These are phyloP conservation scores for Mortierella sp. DNA, from an alignment of 371 early-diverging fungal species.

Conservation along the genomic window DNA sequence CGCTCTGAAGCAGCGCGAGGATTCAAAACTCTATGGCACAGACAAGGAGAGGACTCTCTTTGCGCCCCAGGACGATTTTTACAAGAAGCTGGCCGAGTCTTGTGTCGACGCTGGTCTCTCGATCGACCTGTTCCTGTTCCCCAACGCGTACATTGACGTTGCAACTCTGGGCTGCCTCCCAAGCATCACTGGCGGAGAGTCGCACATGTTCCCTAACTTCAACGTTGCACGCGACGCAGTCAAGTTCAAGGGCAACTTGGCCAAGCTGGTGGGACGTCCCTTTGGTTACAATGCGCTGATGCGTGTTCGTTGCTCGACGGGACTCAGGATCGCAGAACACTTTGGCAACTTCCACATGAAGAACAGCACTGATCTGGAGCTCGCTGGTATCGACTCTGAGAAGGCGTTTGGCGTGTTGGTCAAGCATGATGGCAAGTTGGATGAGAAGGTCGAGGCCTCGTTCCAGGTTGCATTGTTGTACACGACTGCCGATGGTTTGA, in stretches of 20 bases:
- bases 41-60: conserved; percentile 93
- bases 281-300: conserved; percentile 92
- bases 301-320: conserved; percentile 92
- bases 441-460: conserved; percentile 83
- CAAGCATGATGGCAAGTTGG: conserved; percentile 90
- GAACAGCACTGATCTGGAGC: conserved; percentile 92
- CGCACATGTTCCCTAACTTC: conserved; percentile 84
- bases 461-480: conserved; percentile 95
- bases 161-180: conserved; percentile 85
- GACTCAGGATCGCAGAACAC: conserved; percentile 85
- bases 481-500: conserved; percentile 88
- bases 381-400: conserved; percentile 89
- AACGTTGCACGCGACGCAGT: conserved; percentile 73
- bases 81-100: conserved; percentile 84
- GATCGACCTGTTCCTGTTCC: conserved; percentile 92
- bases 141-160: conserved; percentile 88
- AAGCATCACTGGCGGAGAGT: conserved; percentile 92
- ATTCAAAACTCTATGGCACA: conserved; percentile 85
- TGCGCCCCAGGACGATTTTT: conserved; percentile 88
- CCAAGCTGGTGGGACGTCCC: conserved; percentile 76
- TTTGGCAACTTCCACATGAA: conserved; percentile 95
- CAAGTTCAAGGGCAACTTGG: conserved; percentile 78
- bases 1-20: conserved; percentile 86
- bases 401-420: conserved; percentile 86
- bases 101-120: conserved; percentile 85